phyloP scores from a whole-genome alignment of 495 filamentous ascomycete species.

The Penicillium alfredii region DNA sequence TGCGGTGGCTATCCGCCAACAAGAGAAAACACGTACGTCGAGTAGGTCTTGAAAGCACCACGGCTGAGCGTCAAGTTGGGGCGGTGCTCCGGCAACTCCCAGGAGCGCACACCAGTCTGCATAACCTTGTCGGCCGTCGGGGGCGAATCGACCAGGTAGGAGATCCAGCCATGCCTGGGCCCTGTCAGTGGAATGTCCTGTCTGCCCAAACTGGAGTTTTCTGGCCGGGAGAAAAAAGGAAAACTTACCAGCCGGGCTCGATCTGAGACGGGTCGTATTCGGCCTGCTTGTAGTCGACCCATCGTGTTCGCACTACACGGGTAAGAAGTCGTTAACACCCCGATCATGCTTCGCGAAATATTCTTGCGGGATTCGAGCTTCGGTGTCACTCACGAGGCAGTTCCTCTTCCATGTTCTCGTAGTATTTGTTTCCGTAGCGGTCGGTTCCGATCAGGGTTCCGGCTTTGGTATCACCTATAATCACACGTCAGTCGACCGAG shows the following conservation, averaged over 20 bases:
- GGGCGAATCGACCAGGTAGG: constrained; percentile 84
- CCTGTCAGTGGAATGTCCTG: not conserved
- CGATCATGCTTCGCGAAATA: no score
- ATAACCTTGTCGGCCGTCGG: constrained; percentile 70
- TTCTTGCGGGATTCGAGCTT: not conserved
- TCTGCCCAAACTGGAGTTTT: not conserved
- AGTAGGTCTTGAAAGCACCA: constrained; percentile 86
- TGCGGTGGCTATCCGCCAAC: not conserved
- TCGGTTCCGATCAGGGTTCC: constrained; percentile 82
- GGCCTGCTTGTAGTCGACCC: constrained; percentile 90
- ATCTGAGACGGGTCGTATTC: constrained; percentile 89
- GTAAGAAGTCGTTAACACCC: constrained; percentile 1
- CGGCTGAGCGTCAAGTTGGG: constrained; percentile 68
- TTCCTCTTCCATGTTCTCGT: constrained; percentile 87
- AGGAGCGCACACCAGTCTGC: constrained; percentile 56
- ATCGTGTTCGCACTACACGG: constrained; percentile 79
- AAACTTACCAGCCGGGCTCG: constrained; percentile 83
- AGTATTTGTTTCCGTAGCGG: constrained; percentile 94
- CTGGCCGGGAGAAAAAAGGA: not conserved
- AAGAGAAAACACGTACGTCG: constrained; percentile 61
- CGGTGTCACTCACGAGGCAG: constrained; percentile 64
- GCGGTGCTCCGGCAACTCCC: constrained; percentile 71
- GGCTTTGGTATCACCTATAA: constrained; percentile 89
- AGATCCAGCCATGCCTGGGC: constrained; percentile 86
- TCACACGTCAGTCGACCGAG: constrained; percentile 13